phyloP scores from a whole-genome alignment of 2,329 filamentous ascomycete genomes.

The Akanthomyces dipterigenus region DNA sequence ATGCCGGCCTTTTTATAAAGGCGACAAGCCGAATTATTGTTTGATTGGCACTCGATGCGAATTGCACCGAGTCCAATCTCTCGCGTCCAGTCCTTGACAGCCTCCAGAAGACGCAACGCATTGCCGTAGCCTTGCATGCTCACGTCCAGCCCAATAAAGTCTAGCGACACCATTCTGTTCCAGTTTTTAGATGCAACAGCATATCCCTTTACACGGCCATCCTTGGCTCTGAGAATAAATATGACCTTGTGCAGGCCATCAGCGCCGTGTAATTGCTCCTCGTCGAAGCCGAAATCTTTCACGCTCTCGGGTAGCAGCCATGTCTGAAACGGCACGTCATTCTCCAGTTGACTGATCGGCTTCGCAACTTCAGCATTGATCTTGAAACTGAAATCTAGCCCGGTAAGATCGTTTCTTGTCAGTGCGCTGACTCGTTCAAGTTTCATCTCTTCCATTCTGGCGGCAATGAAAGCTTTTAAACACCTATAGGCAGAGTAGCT shows the following conservation, averaged over 20 bases:
- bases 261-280: not conserved
- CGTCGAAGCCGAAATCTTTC: constrained; percentile 11
- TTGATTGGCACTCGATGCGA: constrained; percentile 14
- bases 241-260: constrained; percentile 6
- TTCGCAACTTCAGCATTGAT: constrained; percentile 12
- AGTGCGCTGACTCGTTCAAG: constrained; percentile 10
- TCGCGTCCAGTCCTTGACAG: constrained; percentile 14
- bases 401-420: constrained; percentile 10
- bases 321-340: constrained; percentile 8
- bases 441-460: not conserved
- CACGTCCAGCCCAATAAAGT: constrained; percentile 14
- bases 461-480: not conserved
- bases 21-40: constrained; percentile 14
- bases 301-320: not conserved
- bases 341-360: constrained; percentile 13
- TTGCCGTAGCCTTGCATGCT: constrained; percentile 14
- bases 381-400: constrained; percentile 15
- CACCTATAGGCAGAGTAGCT: not conserved
- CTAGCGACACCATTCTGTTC: constrained; percentile 16
- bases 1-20: constrained; percentile 16
- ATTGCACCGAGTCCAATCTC: constrained; percentile 12
- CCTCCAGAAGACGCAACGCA: constrained; percentile 9
- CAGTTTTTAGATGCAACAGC: constrained; percentile 13
- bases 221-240: not conserved
- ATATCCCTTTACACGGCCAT: constrained; percentile 11